These are phyloP conservation scores for Ceratocystis destructans DNA, from an alignment of 2,329 filamentous ascomycete species.

Conservation along the genomic window DNA sequence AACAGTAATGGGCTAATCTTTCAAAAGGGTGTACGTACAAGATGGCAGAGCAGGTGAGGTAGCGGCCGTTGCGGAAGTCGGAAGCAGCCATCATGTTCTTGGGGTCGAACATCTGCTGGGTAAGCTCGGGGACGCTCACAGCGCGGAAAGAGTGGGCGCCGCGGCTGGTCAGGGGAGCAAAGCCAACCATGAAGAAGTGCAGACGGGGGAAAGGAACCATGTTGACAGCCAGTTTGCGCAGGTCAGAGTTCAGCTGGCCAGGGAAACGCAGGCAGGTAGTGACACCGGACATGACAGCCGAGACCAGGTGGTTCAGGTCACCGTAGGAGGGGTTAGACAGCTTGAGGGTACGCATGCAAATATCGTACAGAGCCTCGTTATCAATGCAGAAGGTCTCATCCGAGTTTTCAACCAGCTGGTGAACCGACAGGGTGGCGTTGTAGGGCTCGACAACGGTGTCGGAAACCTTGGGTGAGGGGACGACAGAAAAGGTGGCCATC, in stretches of 20 bases:
- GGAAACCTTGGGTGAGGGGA: constrained; percentile 97
- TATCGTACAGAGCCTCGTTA: constrained; percentile 99
- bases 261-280: constrained; percentile 98
- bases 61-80: constrained; percentile 99
- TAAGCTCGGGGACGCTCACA: constrained; percentile 92
- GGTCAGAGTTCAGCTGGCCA: constrained; percentile 98
- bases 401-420: constrained; percentile 99
- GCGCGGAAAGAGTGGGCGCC: constrained; percentile 88
- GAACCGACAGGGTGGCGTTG: constrained; percentile 97
- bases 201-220: constrained; percentile 99
- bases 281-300: constrained; percentile 98
- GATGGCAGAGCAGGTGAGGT: constrained; percentile 98
- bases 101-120: constrained; percentile 99
- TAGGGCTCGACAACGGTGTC: constrained; percentile 99
- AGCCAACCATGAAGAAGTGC: constrained; percentile 99
- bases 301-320: constrained; percentile 98
- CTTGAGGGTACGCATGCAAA: constrained; percentile 99
- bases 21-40: constrained; percentile 46
- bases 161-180: constrained; percentile 86
- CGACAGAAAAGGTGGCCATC: constrained; percentile 99
- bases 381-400: constrained; percentile 99
- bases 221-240: constrained; percentile 99
- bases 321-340: constrained; percentile 96
- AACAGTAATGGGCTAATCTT: too few relatives aligned
- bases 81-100: constrained; percentile 99